Percentiles rank a stretch among this genome's conserved stretches.
Evolutionary conservation across 176 grass and related monocot species (phyloP).

Genomic region (Eleusine indica): DNA sequence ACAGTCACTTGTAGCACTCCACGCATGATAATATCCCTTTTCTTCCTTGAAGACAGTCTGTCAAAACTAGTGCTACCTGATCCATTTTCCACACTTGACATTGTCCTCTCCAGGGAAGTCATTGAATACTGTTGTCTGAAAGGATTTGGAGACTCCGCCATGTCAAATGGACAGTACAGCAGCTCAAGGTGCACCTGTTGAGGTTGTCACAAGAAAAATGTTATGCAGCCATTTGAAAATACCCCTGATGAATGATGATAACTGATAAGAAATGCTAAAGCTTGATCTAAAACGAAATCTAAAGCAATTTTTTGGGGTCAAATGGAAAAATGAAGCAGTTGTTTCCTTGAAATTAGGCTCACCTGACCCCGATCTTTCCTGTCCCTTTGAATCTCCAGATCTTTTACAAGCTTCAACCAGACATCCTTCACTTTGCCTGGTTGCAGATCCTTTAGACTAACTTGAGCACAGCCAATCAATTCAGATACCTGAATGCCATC

Average conservation of each 20-base stretch:
- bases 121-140: slow-evolving; percentile 72
- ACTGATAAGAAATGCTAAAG: not conserved
- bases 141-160: slow-evolving; percentile 75
- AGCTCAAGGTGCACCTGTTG: slow-evolving; percentile 92
- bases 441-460: slow-evolving; percentile 73
- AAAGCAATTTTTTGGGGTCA: not conserved
- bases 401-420: slow-evolving; percentile 96
- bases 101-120: slow-evolving; percentile 89
- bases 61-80: slow-evolving; percentile 45
- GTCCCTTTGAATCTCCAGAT: slow-evolving; percentile 92
- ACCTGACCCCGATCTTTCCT: slow-evolving; percentile 93
- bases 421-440: slow-evolving; percentile 96
- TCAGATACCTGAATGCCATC: slow-evolving; percentile 89
- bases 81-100: slow-evolving; percentile 70
- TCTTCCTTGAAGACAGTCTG: slow-evolving; percentile 63
- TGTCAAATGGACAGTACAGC: slow-evolving; percentile 76
- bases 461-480: slow-evolving; percentile 92
- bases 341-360: slow-evolving; percentile 24
- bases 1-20: slow-evolving; percentile 87
- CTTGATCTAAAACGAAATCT: not conserved
- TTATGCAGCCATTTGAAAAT: slow-evolving; percentile 11
- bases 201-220: slow-evolving; percentile 3
- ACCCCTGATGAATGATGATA: not conserved
- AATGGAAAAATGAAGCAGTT: slow-evolving; percentile 7
- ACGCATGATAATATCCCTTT: slow-evolving; percentile 82